Evolutionary conservation across 2,329 filamentous ascomycete species (phyloP).

Genomic region (Penicillium expansum): DNA sequence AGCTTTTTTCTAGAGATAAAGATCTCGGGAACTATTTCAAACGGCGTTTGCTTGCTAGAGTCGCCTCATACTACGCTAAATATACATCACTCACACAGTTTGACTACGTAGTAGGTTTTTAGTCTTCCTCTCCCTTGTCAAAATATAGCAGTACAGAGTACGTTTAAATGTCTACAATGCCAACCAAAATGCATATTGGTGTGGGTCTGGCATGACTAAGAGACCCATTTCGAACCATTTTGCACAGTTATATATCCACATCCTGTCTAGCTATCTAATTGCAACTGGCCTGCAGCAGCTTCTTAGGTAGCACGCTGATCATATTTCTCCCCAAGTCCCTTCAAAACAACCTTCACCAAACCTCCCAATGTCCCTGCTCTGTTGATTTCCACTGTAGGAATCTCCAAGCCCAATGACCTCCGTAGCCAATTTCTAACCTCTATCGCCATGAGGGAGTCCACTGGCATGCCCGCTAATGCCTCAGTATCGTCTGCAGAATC

Average conservation of each 20-base stretch:
- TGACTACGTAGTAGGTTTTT: not conserved
- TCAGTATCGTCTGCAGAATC: slow-evolving; percentile 11
- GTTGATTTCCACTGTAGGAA: slow-evolving; percentile 57
- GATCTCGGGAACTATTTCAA: not conserved
- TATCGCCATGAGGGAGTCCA: slow-evolving; percentile 32
- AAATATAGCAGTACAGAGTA: not conserved
- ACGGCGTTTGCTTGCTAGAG: not conserved
- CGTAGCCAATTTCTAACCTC: slow-evolving; percentile 31
- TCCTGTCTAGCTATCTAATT: not conserved
- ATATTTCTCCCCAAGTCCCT: slow-evolving; percentile 15
- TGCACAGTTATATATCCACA: not conserved
- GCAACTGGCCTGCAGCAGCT: not conserved
- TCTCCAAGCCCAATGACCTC: slow-evolving; percentile 24
- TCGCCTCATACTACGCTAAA: not conserved
- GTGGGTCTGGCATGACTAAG: not conserved
- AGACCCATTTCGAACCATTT: not conserved
- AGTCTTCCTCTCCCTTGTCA: not conserved
- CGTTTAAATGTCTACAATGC: not conserved
- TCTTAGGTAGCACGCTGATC: not conserved
- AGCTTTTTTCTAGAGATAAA: not conserved
- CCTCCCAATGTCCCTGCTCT: slow-evolving; percentile 19
- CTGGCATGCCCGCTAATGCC: slow-evolving; percentile 21
- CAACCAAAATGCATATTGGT: not conserved
- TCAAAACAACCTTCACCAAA: slow-evolving; percentile 12
- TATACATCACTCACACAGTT: not conserved